These are phyloP conservation scores for Cutaneotrichosporon curvatum DNA, from an alignment of 1,284 basidiomycete species.

Conservation along the genomic window DNA sequence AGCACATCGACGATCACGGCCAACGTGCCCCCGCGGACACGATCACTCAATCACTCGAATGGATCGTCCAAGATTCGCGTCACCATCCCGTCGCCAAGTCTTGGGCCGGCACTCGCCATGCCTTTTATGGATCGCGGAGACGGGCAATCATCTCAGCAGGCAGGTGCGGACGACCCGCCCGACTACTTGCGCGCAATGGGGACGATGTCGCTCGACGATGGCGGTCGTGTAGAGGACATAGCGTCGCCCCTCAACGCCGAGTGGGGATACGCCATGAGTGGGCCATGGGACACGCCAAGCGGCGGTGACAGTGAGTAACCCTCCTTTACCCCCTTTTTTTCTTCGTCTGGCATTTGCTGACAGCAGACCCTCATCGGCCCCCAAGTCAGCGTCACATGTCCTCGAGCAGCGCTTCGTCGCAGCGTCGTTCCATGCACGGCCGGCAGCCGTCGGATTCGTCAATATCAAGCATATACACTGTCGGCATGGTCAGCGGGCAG, in stretches of 20 bases:
- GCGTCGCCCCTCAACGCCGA: too few species aligned
- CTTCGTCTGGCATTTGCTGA: too few species aligned
- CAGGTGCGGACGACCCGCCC: conserved; percentile 9
- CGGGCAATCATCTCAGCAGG: too few species aligned
- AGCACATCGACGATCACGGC: conserved; percentile 2
- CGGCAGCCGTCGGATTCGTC: conserved; percentile 42
- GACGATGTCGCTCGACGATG: too few species aligned
- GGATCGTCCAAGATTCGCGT: conserved; percentile 10
- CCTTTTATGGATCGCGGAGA: conserved; percentile 5
- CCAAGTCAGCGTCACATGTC: conserved; percentile 9
- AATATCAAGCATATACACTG: conserved; percentile 35
- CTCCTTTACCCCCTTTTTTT: too few species aligned
- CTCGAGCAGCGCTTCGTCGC: conserved; percentile 9
- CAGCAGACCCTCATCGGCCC: not conserved
- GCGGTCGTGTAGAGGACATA: too few species aligned
- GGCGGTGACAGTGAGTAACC: too few species aligned
- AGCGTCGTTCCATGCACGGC: conserved; percentile 2
- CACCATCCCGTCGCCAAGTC: conserved; percentile 9
- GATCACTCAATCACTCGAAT: conserved; percentile 8
- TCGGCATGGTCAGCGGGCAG: conserved; percentile 8
- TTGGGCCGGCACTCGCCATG: conserved; percentile 5
- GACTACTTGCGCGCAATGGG: conserved; percentile 18
- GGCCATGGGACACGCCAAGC: too few species aligned
- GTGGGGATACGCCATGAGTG: too few species aligned
- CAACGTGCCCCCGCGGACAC: conserved; percentile 10